Base-by-base conservation (phyloP, 371 early-diverging fungal species). In the Mucor saturninus region DNA sequence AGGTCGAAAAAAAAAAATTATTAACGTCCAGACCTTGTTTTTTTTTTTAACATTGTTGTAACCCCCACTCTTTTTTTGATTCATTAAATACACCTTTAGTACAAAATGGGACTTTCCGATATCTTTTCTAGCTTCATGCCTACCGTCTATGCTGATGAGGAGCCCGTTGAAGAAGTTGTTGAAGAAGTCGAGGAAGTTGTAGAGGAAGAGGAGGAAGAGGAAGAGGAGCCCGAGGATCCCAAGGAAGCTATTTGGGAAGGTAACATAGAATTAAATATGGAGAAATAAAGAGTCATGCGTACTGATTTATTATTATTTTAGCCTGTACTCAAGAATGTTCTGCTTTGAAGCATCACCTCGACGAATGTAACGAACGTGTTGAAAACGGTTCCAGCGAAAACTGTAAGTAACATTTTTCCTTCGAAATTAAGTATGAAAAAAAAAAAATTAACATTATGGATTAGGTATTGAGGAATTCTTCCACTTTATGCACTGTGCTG, bases 381-480 rank as follows among this genome's bases (percentile, higher is more conserved):
- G 84, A 81, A 54, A 77, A 81, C 54, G 84, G 84, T 53, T 81
- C 84, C 42, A 61, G 66, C 31, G 81, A 81, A 57, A 78, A 81
- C 75, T 81, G 81, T 81, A 81, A 56, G 73, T 64, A 51, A 7
- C 21, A 21, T 21, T 21, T 21, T 21, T 21, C 21, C 21, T 21
- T 21, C 21, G 21, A 21, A 21, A 21, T 21, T 21, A 21, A 21
- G n/a, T 13, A 10, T 4, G 43, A 42, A 15, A 14, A 43, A 43
- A 43, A 43, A 13, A 43, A 14, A 43, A 21, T 46, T 21, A 46
- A n/a, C 7, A 46, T 45, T n/a, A 46, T 21, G 43, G 14, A 2
- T 5, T 68, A 82, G 83, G 83, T 75, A 76, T 84, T 64, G 84
- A 84, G 60, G 84, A 84, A 60, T 81, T 84, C 71, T 84, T 84